Percentiles rank a stretch among this genome's conserved stretches.
These are phyloP conservation scores for Gentiana macrophylla DNA, from an alignment of 257 asterid species.

Conservation along the genomic window DNA sequence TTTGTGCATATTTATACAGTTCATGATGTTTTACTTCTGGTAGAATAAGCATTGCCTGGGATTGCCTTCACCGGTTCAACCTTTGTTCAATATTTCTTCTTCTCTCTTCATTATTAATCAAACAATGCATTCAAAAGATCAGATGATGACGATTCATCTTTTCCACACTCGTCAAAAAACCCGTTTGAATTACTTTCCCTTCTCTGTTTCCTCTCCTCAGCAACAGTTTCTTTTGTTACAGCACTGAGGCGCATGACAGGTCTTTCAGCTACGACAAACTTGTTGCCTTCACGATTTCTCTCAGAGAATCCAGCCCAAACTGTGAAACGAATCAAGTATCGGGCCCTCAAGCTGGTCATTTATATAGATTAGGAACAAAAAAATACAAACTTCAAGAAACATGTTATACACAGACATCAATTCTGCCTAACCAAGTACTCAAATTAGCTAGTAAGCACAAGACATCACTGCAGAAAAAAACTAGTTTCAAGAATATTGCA, in stretches of 20 bases:
- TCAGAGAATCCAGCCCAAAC: conserved; percentile 98
- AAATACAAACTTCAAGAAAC: no score
- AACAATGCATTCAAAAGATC: conserved; percentile 65
- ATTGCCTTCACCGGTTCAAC: no score
- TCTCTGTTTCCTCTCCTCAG: conserved; percentile 68
- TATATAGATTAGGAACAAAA: no score
- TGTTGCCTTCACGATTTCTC: conserved; percentile 90
- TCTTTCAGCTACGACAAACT: conserved; percentile 76
- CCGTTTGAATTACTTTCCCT: conserved; percentile 49
- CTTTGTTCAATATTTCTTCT: background rate
- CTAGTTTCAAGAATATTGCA: no score
- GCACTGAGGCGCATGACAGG: conserved; percentile 43
- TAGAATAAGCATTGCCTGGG: no score
- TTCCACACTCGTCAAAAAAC: conserved; percentile 38
- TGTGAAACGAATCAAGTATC: conserved; percentile 13
- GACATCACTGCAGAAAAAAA: no score
- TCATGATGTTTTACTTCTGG: no score
- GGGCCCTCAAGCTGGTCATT: background rate
- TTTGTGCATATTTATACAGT: no score
- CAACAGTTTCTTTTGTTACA: conserved; percentile 63
- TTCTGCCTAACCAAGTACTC: no score
- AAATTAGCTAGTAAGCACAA: background rate
- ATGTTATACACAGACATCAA: no score
- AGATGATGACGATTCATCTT: conserved; percentile 56
- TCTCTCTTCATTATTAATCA: conserved; percentile 22